Conservation (phyloP, 495 filamentous ascomycete species). For the Tuber indicum region DNA sequence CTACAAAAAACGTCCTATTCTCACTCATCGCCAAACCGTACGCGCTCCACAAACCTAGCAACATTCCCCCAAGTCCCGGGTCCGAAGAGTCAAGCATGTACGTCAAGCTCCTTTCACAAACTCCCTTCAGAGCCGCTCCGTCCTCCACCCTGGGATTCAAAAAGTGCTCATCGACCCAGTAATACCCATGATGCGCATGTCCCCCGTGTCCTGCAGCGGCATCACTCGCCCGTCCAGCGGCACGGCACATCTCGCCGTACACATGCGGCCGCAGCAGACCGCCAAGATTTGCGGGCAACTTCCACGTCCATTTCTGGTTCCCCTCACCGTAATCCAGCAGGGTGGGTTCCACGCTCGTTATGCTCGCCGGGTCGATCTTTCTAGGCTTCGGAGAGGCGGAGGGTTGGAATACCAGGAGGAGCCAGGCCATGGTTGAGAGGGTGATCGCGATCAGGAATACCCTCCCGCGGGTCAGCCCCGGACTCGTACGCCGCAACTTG, state of each 20-base stretch:
- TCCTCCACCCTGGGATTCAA: constrained; percentile 53
- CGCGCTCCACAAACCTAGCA: constrained; percentile 68
- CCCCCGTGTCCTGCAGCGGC: constrained; percentile 42
- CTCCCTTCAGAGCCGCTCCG: constrained; percentile 43
- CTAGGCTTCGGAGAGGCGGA: neutral
- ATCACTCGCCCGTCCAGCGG: constrained; percentile 52
- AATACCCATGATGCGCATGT: constrained; percentile 51
- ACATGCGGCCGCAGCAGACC: constrained; percentile 57
- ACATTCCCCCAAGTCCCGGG: constrained; percentile 60
- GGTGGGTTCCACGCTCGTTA: constrained; percentile 3
- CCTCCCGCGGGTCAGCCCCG: constrained; percentile 6
- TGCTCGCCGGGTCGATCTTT: constrained; percentile 17
- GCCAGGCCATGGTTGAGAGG: constrained; percentile 9
- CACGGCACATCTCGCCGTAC: constrained; percentile 56
- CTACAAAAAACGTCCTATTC: constrained; percentile 64
- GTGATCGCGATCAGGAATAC: neutral
- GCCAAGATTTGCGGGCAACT: constrained; percentile 53
- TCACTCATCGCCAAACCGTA: constrained; percentile 68
- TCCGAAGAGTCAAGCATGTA: constrained; percentile 62
- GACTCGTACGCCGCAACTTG: neutral
- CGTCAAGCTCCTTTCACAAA: constrained; percentile 62
- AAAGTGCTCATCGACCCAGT: constrained; percentile 56
- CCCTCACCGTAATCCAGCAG: constrained; percentile 37
- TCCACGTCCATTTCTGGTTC: constrained; percentile 61
- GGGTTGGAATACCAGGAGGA: neutral